Conservation (phyloP, 306 rosid genomes). For the Castanea crenata region DNA sequence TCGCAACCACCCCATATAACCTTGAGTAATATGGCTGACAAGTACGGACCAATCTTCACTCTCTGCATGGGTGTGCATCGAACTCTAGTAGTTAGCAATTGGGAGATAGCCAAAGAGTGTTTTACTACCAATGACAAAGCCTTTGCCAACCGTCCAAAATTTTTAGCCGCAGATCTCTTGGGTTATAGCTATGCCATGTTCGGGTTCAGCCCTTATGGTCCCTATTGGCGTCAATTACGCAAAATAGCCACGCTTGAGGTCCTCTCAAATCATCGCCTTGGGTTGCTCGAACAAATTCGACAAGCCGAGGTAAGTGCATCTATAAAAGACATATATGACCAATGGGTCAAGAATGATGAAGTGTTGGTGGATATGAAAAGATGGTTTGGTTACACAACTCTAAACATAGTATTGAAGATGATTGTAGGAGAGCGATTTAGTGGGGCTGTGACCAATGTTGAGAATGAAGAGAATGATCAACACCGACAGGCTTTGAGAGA, state of each 20-base stretch:
- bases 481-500: background rate
- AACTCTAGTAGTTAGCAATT: constrained; percentile 4
- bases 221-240: constrained; percentile 33
- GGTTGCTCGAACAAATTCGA: background rate
- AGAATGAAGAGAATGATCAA: background rate
- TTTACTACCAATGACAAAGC: constrained; percentile 24
- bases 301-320: constrained; percentile 16
- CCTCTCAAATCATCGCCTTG: constrained; percentile 17
- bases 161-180: background rate
- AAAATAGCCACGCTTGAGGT: constrained; percentile 17
- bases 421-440: constrained; percentile 25
- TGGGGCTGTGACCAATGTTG: background rate
- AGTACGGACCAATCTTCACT: constrained; percentile 25
- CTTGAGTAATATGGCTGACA: constrained; percentile 23
- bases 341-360: background rate
- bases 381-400: constrained; percentile 31
- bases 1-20: constrained; percentile 20
- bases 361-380: constrained; percentile 23
- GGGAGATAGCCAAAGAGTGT: constrained; percentile 22
- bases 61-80: constrained; percentile 12
- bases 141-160: constrained; percentile 21
- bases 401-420: constrained; percentile 15
- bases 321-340: background rate
- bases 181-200: constrained; percentile 28
- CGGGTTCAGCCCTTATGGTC: constrained; percentile 14